Evolutionary conservation across 73 alveolate species (phyloP).

Genomic region (Paramecium sexaurelia): DNA sequence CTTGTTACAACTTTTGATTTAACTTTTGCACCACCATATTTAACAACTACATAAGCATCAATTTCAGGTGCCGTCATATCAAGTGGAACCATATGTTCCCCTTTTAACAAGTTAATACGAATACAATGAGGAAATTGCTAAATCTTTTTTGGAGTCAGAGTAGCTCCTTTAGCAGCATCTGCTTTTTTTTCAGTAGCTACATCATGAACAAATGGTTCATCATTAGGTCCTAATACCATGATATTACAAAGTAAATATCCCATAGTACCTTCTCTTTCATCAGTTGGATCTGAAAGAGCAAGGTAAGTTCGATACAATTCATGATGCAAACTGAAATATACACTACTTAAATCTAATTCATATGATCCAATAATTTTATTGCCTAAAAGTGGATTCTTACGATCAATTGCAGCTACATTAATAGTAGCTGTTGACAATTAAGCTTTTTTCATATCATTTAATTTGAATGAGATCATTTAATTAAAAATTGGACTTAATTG

Average conservation of each 20-base stretch:
- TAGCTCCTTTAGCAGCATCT: constrained; percentile 56
- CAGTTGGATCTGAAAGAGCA: constrained; percentile 77
- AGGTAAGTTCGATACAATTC: constrained; percentile 82
- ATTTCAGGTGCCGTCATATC: constrained; percentile 69
- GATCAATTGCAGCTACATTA: constrained; percentile 44
- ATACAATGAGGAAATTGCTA: constrained; percentile 55
- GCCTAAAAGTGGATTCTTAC: constrained; percentile 45
- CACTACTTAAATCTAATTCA: constrained; percentile 55
- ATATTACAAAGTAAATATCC: constrained; percentile 74
- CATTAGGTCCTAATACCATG: constrained; percentile 84
- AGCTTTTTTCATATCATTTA: constrained; percentile 62
- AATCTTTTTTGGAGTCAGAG: constrained; percentile 55
- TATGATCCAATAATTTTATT: constrained; percentile 63
- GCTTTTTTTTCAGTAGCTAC: constrained; percentile 69
- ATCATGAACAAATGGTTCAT: constrained; percentile 84
- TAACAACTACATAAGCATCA: constrained; percentile 76
- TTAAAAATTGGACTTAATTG: constrained; percentile 59
- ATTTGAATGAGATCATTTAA: constrained; percentile 51
- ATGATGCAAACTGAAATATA: constrained; percentile 69
- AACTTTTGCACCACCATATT: constrained; percentile 54
- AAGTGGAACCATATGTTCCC: constrained; percentile 78
- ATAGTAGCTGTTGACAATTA: constrained; percentile 37
- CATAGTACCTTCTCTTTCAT: constrained; percentile 74
- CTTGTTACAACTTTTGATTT: constrained; percentile 29
- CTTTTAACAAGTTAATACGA: constrained; percentile 68